These are phyloP conservation scores for Gliomastix tumulicola DNA, from an alignment of 2,329 filamentous ascomycete genomes.

Conservation along the genomic window DNA sequence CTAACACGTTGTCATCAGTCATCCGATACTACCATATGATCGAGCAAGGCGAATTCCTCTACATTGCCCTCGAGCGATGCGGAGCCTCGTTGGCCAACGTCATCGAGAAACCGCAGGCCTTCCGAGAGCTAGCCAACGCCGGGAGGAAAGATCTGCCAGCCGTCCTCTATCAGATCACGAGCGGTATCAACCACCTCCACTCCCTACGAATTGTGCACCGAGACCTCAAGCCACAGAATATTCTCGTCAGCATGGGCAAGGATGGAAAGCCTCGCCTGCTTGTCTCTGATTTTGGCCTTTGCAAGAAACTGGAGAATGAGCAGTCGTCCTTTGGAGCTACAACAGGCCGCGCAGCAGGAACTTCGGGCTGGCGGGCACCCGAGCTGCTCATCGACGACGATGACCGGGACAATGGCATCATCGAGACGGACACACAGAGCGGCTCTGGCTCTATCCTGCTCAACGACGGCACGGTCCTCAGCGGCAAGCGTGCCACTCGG, in stretches of 20 bases:
- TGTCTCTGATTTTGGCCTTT: conserved; percentile 95
- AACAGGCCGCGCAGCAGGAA: conserved; percentile 87
- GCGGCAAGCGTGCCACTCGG: conserved; percentile 74
- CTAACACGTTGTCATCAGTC: conserved; percentile 41
- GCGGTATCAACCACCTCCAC: conserved; percentile 83
- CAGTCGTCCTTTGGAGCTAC: conserved; percentile 94
- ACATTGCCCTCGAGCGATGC: conserved; percentile 92
- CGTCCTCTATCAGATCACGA: conserved; percentile 82
- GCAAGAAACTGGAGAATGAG: conserved; percentile 91
- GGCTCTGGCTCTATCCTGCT: conserved; percentile 53
- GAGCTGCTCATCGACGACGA: conserved; percentile 83
- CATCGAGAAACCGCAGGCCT: conserved; percentile 65
- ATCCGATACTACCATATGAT: conserved; percentile 95
- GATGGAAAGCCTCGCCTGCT: conserved; percentile 72
- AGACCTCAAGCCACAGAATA: conserved; percentile 96
- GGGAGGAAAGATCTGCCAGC: conserved; percentile 71
- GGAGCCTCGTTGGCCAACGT: conserved; percentile 91
- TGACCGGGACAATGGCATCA: conserved; percentile 39
- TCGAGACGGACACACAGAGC: conserved; percentile 44
- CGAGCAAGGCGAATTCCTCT: conserved; percentile 81
- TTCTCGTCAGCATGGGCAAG: conserved; percentile 72
- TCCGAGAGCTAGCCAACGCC: conserved; percentile 62
- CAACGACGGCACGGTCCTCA: conserved; percentile 49
- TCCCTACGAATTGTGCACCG: conserved; percentile 91
- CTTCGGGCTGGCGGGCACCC: conserved; percentile 92